Evolutionary conservation across 2,329 filamentous ascomycete species (phyloP), one percentile per base, ranked within the genome.

Genomic region (Ceratocystis huliohia): DNA sequence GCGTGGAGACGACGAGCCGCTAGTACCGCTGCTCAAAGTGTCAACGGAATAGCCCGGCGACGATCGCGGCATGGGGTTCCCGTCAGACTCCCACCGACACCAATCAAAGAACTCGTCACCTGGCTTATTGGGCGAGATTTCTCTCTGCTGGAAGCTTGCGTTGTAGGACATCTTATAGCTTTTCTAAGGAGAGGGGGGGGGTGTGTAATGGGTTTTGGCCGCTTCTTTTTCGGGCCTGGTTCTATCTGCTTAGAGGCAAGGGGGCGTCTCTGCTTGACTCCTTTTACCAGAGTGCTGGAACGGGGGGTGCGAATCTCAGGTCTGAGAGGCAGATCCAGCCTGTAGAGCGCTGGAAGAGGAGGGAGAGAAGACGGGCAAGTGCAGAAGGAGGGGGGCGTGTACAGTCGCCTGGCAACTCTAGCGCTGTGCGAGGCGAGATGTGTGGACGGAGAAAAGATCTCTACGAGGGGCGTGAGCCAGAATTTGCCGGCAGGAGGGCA

Each of bases 121-220:
- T 28, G 45, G n/a, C 25, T 25, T 37, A n/a, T 33, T 50, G 20
- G 25, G n/a, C 61, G 45, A 50, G 45, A 22, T 28, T 22, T 63
- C 22, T 63, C 61, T 46, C 20, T 15, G 15, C 13, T 59, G 53
- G 28, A 17, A 59, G 15, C 28, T 28, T 10, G 53, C 2, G 53
- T 33, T 59, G 61, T 46, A 50, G 25, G 61, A n/a, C 61, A 63
- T 63, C 45, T 63, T 63, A 63, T 53, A 63, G 44, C 50, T 50
- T 63, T 63, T 48, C 44, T 22, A 28, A 53, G 25, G 53, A 57
- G 53, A n/a, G 53, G 22, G 15, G 53, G 53, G 53, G 53, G 53
- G 53, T 7, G 53, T 59, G 28, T 59, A 37, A 13, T 37, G 13
- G 33, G 8, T 7, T 33, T 59, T 59, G 53, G 53, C 53, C 28